Evolutionary conservation across 148 eudicot genomes (phyloP).

Genomic region (Diospyros kaki): DNA sequence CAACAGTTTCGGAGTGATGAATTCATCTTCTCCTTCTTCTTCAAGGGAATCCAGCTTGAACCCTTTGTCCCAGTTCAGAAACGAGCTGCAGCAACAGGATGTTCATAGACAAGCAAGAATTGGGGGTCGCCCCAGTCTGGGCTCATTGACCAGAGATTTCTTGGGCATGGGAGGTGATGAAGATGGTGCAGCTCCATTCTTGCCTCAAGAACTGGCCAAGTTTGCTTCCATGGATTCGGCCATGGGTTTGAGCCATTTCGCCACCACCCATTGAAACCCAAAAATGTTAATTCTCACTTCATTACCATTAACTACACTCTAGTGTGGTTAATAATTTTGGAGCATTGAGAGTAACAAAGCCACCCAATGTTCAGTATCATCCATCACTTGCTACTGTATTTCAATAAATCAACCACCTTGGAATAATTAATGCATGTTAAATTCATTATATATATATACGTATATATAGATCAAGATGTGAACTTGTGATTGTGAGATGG

Average conservation of each 20-base stretch:
- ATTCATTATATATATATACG: too few species aligned
- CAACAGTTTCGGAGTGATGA: constrained; percentile 44
- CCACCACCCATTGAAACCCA: constrained; percentile 25
- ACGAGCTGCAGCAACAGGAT: too few species aligned
- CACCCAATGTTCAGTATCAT: too few species aligned
- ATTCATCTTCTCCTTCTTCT: constrained; percentile 27
- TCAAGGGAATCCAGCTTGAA: neutral
- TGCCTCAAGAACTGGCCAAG: constrained; percentile 65
- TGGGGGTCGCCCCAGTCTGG: constrained; percentile 11
- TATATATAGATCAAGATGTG: too few species aligned
- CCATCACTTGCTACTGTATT: too few species aligned
- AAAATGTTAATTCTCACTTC: too few species aligned
- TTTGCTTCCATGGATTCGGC: constrained; percentile 56
- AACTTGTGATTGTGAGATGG: too few species aligned
- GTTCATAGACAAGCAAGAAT: neutral
- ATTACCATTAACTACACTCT: too few species aligned
- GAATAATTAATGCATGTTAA: too few species aligned
- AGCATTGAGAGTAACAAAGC: too few species aligned
- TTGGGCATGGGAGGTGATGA: constrained; percentile 68
- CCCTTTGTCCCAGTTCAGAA: constrained; percentile 13
- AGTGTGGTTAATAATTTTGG: too few species aligned
- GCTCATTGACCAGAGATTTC: constrained; percentile 68
- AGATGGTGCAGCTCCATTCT: constrained; percentile 35
- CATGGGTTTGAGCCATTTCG: constrained; percentile 61
- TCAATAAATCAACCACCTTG: too few species aligned